phyloP scores from a whole-genome alignment of 192 early-diverging fungal genomes.

The Physocladia obscura region DNA sequence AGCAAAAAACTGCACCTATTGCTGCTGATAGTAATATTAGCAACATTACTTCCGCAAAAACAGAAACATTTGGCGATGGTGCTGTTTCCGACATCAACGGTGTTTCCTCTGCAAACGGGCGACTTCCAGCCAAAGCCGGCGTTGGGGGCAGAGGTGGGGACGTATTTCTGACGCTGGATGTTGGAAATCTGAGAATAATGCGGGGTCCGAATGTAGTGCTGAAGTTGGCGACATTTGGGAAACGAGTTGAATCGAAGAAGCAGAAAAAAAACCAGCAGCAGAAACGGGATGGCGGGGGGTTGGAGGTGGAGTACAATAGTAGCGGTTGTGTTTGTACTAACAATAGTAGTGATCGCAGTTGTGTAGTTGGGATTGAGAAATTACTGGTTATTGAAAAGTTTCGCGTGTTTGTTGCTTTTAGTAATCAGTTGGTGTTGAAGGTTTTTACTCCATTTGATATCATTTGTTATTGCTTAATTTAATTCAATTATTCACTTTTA shows the following conservation, averaged over 20 bases:
- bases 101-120: no score
- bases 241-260: background rate
- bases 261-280: background rate
- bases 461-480: no score
- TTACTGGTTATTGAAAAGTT: constrained; percentile 42
- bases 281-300: background rate
- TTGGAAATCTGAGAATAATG: background rate
- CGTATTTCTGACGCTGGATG: background rate
- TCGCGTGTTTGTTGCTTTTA: constrained; percentile 41
- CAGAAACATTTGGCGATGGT: no score
- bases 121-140: no score
- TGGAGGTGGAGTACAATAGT: background rate
- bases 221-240: no score
- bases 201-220: background rate
- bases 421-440: constrained; percentile 45
- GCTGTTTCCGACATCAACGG: no score
- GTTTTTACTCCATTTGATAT: no score
- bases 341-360: constrained; percentile 12
- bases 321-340: background rate
- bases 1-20: no score
- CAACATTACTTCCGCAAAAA: no score
- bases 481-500: no score
- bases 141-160: background rate
- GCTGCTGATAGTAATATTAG: no score
- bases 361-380: constrained; percentile 25